These are phyloP conservation scores for Ceratocystis papillata DNA, from an alignment of 2,329 filamentous ascomycete species.

Conservation along the genomic window DNA sequence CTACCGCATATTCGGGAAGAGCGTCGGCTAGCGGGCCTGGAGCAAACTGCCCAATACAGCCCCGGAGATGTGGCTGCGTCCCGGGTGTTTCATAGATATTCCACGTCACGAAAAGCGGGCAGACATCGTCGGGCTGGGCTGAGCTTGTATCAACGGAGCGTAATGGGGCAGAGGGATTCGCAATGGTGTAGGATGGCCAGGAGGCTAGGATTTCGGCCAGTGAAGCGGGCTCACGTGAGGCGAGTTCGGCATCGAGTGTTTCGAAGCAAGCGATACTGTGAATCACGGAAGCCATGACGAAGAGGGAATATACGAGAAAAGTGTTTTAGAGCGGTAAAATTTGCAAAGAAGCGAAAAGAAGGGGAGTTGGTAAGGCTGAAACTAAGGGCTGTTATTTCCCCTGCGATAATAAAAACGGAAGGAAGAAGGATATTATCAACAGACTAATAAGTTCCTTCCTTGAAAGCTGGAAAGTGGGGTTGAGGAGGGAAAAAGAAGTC, in stretches of 20 bases:
- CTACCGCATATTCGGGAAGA: conserved; percentile 69
- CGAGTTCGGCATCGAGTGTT: conserved; percentile 62
- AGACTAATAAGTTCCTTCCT: too few relatives aligned
- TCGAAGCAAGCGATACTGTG: conserved; percentile 96
- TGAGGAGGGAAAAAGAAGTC: too few relatives aligned
- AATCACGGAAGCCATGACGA: conserved; percentile 64
- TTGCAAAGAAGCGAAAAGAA: too few relatives aligned
- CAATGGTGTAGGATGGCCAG: conserved; percentile 38
- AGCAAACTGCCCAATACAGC: conserved; percentile 95
- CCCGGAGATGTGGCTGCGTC: conserved; percentile 60
- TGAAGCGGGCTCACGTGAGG: conserved; percentile 54
- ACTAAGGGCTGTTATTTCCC: not conserved
- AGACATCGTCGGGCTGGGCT: conserved; percentile 28
- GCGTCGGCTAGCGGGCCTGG: conserved; percentile 60
- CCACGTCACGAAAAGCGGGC: conserved; percentile 32
- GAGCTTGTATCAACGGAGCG: conserved; percentile 27
- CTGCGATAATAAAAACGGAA: not conserved
- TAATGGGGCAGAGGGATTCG: conserved; percentile 24
- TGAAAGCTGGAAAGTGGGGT: too few relatives aligned
- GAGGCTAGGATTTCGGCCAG: conserved; percentile 60
- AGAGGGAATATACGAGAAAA: not conserved
- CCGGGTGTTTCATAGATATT: conserved; percentile 23
- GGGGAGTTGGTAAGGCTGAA: not conserved
- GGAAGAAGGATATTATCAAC: not conserved
- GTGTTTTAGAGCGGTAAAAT: not conserved